phyloP scores from a whole-genome alignment of 495 filamentous ascomycete species.

The Cairneyella variabilis region DNA sequence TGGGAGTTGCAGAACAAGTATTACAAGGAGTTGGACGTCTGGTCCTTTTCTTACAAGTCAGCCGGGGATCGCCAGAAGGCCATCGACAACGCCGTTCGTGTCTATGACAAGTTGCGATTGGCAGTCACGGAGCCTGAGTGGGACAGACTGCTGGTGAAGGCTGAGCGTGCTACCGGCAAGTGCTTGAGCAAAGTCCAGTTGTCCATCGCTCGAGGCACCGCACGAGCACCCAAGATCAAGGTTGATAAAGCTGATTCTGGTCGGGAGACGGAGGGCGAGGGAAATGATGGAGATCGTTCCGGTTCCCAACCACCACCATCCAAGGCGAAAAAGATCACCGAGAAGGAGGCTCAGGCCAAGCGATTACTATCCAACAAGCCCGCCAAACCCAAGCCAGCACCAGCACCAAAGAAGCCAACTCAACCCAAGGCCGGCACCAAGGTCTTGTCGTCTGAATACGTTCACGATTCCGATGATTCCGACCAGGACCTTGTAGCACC shows the following conservation, averaged over 20 bases:
- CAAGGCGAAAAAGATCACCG: slow-evolving; percentile 54
- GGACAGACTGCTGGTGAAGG: slow-evolving; percentile 70
- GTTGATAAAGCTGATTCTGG: slow-evolving; percentile 49
- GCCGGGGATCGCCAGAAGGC: slow-evolving; percentile 69
- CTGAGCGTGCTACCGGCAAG: slow-evolving; percentile 77
- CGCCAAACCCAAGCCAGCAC: slow-evolving; percentile 46
- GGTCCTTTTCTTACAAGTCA: slow-evolving; percentile 65
- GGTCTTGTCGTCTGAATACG: slow-evolving; percentile 69
- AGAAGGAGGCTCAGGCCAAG: slow-evolving; percentile 62
- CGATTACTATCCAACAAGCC: slow-evolving; percentile 50
- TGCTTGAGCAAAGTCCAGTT: slow-evolving; percentile 68
- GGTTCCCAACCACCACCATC: slow-evolving; percentile 43
- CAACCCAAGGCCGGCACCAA: slow-evolving; percentile 49
- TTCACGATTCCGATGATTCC: slow-evolving; percentile 74
- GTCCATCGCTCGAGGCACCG: slow-evolving; percentile 56
- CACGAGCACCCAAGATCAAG: slow-evolving; percentile 52
- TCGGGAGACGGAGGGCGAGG: slow-evolving; percentile 41
- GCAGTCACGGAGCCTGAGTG: slow-evolving; percentile 68
- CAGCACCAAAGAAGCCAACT: slow-evolving; percentile 41
- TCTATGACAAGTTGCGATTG: slow-evolving; percentile 78
- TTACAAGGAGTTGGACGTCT: slow-evolving; percentile 82
- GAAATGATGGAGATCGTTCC: slow-evolving; percentile 50
- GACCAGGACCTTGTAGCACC: slow-evolving; percentile 38
- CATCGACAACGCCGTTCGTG: slow-evolving; percentile 78
- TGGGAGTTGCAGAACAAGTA: slow-evolving; percentile 64